These are phyloP conservation scores for Rhynchospora breviuscula DNA, from an alignment of 176 grass and related monocot species.

Conservation along the genomic window DNA sequence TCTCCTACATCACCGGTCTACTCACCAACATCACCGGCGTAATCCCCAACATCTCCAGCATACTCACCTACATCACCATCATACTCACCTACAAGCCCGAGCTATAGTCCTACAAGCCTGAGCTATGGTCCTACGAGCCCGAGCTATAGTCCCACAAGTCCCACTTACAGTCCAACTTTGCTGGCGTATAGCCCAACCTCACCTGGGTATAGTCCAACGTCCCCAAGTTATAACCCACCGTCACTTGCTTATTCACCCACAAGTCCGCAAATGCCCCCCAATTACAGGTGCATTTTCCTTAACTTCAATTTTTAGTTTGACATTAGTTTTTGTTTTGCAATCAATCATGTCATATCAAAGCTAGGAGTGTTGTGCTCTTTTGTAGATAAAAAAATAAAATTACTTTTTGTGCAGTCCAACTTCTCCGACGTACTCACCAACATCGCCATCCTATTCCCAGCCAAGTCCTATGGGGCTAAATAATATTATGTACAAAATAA, in stretches of 20 bases:
- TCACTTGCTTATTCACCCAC: conserved; percentile 21
- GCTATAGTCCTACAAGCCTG: conserved; percentile 52
- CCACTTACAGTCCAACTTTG: conserved; percentile 16
- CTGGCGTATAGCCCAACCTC: conserved; percentile 18
- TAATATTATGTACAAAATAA: no score
- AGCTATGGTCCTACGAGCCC: conserved; percentile 27
- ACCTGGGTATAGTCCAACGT: conserved; percentile 18
- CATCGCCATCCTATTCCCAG: conserved; percentile 80
- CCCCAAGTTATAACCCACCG: conserved; percentile 18
- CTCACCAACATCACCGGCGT: conserved; percentile 23
- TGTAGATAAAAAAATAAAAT: not conserved
- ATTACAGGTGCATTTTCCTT: not conserved
- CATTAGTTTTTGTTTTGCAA: not conserved
- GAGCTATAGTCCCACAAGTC: conserved; percentile 11
- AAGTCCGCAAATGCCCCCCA: conserved; percentile 22
- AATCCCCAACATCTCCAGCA: not conserved
- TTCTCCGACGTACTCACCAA: conserved; percentile 78
- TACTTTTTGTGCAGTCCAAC: conserved; percentile 49
- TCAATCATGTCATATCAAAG: not conserved
- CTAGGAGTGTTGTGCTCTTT: not conserved
- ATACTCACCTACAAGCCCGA: conserved; percentile 10
- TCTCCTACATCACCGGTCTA: conserved; percentile 73
- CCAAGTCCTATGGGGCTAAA: conserved; percentile 27
- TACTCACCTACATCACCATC: conserved; percentile 12
- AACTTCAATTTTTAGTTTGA: conserved; percentile 10